Evolutionary conservation across 805 yeast species (phyloP), one percentile per base, ranked within the genome.

Genomic region (Candida anglica): DNA sequence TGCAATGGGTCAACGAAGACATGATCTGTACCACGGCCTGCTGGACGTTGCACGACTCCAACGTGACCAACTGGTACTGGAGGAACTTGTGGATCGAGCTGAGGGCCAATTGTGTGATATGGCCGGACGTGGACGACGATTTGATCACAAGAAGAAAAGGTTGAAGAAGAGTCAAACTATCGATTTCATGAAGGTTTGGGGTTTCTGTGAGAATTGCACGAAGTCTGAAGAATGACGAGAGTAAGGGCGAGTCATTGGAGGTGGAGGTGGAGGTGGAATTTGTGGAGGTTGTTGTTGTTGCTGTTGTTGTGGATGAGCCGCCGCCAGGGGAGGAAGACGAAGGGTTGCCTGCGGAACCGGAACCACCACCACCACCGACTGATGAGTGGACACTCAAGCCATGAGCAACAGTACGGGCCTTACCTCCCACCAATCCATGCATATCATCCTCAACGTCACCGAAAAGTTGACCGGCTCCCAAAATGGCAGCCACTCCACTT

Each of bases 121-220:
- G 69, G 4, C 97, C 97, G 0, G 95, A 77, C 3, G 95, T 87
- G 18, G 84, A 70, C 26, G 95, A 82, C 10, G 95, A 81, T 49
- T 86, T 82, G 36, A 93, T 78, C 15, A 88, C 81, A 36, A 87
- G 65, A 32, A 93, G 67, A 49, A 91, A 93, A 3, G 99, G 99
- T 50, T 82, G 91, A 29, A 89, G 58, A 16, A 93, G 63, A 1
- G 89, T 83, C 39, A 81, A 61, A 15, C 86, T 71, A 47, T 85
- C 94, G 25, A 87, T 71, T 1, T 71, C 72, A 15, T 69, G 58
- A 20, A 87, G 57, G 43, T 53, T 54, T 16, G 65, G 60, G 15
- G 63, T 48, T 27, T 76, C 83, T 16, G 78, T 69, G 41, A 89
- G 58, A 51, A 86, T 82, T 3, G 84, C 66, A 39, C 94, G 70